These are phyloP conservation scores for Dispira parvispora DNA, from an alignment of 192 early-diverging fungal species.

Conservation along the genomic window DNA sequence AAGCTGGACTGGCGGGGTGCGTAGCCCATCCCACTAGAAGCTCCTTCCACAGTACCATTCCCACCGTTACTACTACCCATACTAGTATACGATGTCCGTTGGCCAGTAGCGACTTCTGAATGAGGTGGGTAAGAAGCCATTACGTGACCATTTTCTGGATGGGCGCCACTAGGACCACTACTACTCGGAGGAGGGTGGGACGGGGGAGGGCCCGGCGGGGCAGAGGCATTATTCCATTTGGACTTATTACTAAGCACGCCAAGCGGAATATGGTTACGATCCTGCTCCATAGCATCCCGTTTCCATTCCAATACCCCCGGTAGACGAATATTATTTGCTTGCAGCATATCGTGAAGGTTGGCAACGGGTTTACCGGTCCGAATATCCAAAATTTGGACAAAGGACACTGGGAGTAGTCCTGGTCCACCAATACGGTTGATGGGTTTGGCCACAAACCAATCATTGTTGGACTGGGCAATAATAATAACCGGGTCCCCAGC, in stretches of 20 bases:
- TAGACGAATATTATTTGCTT: slow-evolving; percentile 21
- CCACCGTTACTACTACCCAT: slow-evolving; percentile 25
- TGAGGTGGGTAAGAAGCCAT: too few species aligned
- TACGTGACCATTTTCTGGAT: not conserved
- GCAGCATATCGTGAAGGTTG: slow-evolving; percentile 41
- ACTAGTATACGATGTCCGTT: slow-evolving; percentile 24
- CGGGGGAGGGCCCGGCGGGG: too few species aligned
- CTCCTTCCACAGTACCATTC: too few species aligned
- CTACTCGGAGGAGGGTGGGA: slow-evolving; percentile 14
- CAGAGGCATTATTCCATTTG: not conserved
- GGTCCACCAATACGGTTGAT: slow-evolving; percentile 40
- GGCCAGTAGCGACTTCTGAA: slow-evolving; percentile 2
- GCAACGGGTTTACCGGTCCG: slow-evolving; percentile 40
- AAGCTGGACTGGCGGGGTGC: slow-evolving; percentile 22
- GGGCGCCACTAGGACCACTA: not conserved
- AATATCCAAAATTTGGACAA: slow-evolving; percentile 56
- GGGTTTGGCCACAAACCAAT: slow-evolving; percentile 67
- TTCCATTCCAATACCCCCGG: slow-evolving; percentile 36
- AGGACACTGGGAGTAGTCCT: slow-evolving; percentile 58
- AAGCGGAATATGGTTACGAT: slow-evolving; percentile 22
- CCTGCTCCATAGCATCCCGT: slow-evolving; percentile 38
- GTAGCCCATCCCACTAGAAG: not conserved
- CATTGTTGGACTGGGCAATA: slow-evolving; percentile 59
- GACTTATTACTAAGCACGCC: slow-evolving; percentile 19
- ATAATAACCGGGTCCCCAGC: slow-evolving; percentile 55